Percentiles rank a stretch among this genome's conserved stretches.
Conservation (phyloP, 306 rosid species). For the Casuarina glauca region DNA sequence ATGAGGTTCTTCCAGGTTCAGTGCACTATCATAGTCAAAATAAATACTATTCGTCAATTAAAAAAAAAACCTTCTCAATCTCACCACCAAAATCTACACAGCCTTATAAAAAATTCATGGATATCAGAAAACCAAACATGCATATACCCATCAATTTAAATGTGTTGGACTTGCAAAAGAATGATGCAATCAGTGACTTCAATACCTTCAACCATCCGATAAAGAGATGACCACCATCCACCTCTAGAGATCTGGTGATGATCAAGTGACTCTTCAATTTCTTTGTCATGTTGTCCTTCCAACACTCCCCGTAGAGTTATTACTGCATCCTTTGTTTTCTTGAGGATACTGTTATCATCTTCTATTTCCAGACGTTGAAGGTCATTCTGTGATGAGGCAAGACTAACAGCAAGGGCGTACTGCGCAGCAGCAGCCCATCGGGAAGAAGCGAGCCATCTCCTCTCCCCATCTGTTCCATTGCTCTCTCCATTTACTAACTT, state of each 20-base stretch:
- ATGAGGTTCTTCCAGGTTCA: neutral
- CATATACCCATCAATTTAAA: neutral
- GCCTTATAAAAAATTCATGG: neutral
- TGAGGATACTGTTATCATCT: conserved; percentile 38
- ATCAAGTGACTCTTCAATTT: conserved; percentile 47
- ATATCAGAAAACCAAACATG: neutral
- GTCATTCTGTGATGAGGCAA: conserved; percentile 55
- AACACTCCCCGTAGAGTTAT: conserved; percentile 64
- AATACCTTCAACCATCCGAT: conserved; percentile 62
- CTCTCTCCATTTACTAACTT: conserved; percentile 24
- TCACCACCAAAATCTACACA: neutral
- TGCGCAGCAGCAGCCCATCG: conserved; percentile 74
- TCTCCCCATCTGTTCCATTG: conserved; percentile 26
- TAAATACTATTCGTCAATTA: too few relatives aligned
- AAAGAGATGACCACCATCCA: conserved; percentile 76
- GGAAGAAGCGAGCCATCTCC: conserved; percentile 41
- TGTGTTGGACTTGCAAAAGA: neutral
- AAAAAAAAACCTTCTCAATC: too few relatives aligned
- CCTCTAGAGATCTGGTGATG: conserved; percentile 47
- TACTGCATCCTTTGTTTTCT: conserved; percentile 65
- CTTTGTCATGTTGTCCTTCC: conserved; percentile 74
- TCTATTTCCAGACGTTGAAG: conserved; percentile 48
- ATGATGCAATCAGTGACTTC: neutral
- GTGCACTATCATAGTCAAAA: too few relatives aligned
- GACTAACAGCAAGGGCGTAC: conserved; percentile 64